These are phyloP conservation scores for Fusarium devonianum DNA, from an alignment of 2,329 filamentous ascomycete genomes.

Conservation along the genomic window DNA sequence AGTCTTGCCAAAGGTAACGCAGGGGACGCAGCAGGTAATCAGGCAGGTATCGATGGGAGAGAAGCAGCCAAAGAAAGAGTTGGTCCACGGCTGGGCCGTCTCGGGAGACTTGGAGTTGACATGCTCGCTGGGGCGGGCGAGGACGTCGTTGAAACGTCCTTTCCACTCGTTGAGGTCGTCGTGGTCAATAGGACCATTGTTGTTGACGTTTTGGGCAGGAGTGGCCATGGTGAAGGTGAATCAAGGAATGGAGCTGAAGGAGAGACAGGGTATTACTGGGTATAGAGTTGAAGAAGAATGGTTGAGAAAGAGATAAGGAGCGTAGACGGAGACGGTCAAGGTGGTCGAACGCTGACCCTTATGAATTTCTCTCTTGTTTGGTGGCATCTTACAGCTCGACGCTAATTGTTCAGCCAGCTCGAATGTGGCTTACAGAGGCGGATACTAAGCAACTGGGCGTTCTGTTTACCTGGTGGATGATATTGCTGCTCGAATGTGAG, in stretches of 20 bases:
- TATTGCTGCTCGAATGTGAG: constrained; percentile 16
- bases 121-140: constrained; percentile 52
- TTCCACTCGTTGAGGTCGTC: constrained; percentile 55
- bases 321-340: no score
- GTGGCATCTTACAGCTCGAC: not conserved
- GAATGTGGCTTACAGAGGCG: constrained; percentile 1
- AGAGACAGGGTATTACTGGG: constrained; percentile 13
- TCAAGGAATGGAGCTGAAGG: not conserved
- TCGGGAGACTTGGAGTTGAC: constrained; percentile 53
- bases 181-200: constrained; percentile 50
- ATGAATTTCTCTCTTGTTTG: not conserved
- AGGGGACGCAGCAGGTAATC: constrained; percentile 56
- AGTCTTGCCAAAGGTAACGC: constrained; percentile 58
- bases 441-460: constrained; percentile 19
- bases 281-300: constrained; percentile 10
- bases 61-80: constrained; percentile 55
- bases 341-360: constrained; percentile 14
- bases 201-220: constrained; percentile 26
- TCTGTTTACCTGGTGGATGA: constrained; percentile 2
- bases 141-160: constrained; percentile 52
- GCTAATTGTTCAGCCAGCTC: not conserved
- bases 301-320: no score
- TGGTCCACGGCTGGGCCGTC: constrained; percentile 49
- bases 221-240: constrained; percentile 28
- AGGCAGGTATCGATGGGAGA: constrained; percentile 54